A percentile compares a stretch with the other conserved stretches of the same genome.
Evolutionary conservation across 352 stramenopile species (phyloP).

Genomic region (Phytophthora podocarpi): DNA sequence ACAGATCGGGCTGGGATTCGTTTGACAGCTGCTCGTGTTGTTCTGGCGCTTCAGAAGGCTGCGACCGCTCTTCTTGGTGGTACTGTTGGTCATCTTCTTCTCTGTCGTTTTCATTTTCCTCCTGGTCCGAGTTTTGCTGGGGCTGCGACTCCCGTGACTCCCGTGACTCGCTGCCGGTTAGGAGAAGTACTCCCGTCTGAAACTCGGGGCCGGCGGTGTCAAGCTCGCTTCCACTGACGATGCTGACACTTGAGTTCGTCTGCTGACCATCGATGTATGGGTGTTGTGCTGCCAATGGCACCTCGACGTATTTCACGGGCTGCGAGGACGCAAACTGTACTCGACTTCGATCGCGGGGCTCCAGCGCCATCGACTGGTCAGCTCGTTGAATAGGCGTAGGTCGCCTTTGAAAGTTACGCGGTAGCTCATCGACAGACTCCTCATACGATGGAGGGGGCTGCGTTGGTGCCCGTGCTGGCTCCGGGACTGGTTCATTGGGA

Average conservation of each 20-base stretch:
- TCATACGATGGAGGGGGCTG: slow-evolving; percentile 3
- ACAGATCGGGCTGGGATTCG: slow-evolving; percentile 34
- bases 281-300: slow-evolving; percentile 22
- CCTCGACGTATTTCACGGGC: slow-evolving; percentile 22
- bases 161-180: slow-evolving; percentile 14
- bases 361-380: slow-evolving; percentile 1
- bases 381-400: not conserved
- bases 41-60: slow-evolving; percentile 6
- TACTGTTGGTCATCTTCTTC: slow-evolving; percentile 1
- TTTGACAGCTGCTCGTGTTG: slow-evolving; percentile 1
- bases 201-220: slow-evolving; percentile 27
- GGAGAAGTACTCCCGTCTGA: slow-evolving; percentile 12
- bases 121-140: slow-evolving; percentile 1
- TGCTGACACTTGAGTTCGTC: slow-evolving; percentile 27
- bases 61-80: slow-evolving; percentile 2
- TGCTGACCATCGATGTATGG: slow-evolving; percentile 10
- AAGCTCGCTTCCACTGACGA: slow-evolving; percentile 25
- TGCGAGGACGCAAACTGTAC: slow-evolving; percentile 22
- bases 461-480: slow-evolving; percentile 1
- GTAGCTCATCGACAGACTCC: slow-evolving; percentile 5
- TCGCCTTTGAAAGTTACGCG: slow-evolving; percentile 19
- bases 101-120: not conserved
- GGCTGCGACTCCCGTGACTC: not conserved
- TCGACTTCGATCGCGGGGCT: slow-evolving; percentile 13
- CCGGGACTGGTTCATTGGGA: not conserved